A percentile compares a stretch with the other conserved stretches of the same genome.
Conservation (phyloP, 2,329 filamentous ascomycete genomes). For the Hypoxylon sp. region DNA sequence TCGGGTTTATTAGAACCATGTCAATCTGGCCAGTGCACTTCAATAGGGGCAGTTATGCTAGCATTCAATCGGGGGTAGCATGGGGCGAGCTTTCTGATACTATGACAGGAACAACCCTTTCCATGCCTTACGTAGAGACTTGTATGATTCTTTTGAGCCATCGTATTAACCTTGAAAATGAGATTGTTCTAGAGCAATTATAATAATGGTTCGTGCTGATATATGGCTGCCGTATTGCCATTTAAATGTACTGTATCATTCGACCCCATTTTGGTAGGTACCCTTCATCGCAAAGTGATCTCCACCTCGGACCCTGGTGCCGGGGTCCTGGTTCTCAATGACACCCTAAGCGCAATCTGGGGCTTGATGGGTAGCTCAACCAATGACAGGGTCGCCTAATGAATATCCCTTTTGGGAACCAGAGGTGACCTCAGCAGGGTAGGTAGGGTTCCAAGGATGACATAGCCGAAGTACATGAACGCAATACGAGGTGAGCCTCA, state of each 20-base stretch:
- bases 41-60: not conserved
- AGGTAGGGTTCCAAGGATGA: constrained; percentile 4
- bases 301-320: constrained; percentile 13
- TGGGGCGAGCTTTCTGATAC: not conserved
- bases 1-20: not conserved
- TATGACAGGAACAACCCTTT: not conserved
- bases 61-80: not conserved
- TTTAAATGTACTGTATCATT: constrained; percentile 1
- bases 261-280: constrained; percentile 4
- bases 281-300: constrained; percentile 1
- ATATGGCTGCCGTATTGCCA: not conserved
- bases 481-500: constrained; percentile 36
- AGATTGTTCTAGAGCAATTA: not conserved
- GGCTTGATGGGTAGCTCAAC: constrained; percentile 14
- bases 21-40: not conserved
- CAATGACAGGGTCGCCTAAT: constrained; percentile 22
- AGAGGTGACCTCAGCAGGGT: constrained; percentile 9
- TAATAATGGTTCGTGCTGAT: not conserved
- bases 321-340: constrained; percentile 6
- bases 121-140: not conserved
- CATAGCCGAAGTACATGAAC: constrained; percentile 8
- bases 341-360: constrained; percentile 14
- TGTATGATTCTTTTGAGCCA: not conserved
- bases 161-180: not conserved
- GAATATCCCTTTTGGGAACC: constrained; percentile 16